phyloP scores from a whole-genome alignment of 1,139 yeast species.

The Candida sp. region DNA sequence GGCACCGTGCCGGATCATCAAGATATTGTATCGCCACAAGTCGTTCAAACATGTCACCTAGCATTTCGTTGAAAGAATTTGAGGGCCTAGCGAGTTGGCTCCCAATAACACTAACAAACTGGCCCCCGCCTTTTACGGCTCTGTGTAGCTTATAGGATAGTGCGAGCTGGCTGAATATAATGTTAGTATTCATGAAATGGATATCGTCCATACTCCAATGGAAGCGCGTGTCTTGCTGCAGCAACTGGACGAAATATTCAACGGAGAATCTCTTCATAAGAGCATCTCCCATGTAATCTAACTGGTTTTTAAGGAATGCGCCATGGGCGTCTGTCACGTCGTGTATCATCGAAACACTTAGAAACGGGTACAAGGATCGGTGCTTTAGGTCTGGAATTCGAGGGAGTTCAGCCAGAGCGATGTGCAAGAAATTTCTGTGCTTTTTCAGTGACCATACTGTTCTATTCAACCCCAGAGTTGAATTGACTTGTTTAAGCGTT shows the following conservation, averaged over 20 bases:
- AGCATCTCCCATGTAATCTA: slow-evolving; percentile 20
- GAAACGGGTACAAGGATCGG: background rate
- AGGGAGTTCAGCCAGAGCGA: slow-evolving; percentile 4
- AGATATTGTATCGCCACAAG: slow-evolving; percentile 16
- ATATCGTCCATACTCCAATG: slow-evolving; percentile 14
- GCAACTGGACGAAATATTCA: slow-evolving; percentile 12
- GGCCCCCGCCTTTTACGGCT: no score
- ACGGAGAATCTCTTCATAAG: slow-evolving; percentile 14
- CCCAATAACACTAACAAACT: background rate
- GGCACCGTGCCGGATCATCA: slow-evolving; percentile 15
- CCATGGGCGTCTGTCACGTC: background rate
- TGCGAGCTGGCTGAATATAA: slow-evolving; percentile 15
- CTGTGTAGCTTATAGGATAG: slow-evolving; percentile 15
- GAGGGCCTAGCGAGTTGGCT: background rate
- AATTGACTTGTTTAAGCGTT: no score
- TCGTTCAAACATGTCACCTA: slow-evolving; percentile 20
- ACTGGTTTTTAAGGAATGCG: background rate
- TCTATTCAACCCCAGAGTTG: background rate
- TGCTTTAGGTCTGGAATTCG: slow-evolving; percentile 1
- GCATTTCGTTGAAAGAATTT: slow-evolving; percentile 10
- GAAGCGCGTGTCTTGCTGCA: slow-evolving; percentile 8
- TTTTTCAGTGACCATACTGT: slow-evolving; percentile 4
- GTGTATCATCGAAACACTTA: background rate
- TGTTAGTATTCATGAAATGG: slow-evolving; percentile 16
- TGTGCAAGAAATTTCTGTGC: slow-evolving; percentile 1